Evolutionary conservation across 169 alveolate species (phyloP), one percentile per base, ranked within the genome.

Genomic region (Haemoproteus tartakovskyi): DNA sequence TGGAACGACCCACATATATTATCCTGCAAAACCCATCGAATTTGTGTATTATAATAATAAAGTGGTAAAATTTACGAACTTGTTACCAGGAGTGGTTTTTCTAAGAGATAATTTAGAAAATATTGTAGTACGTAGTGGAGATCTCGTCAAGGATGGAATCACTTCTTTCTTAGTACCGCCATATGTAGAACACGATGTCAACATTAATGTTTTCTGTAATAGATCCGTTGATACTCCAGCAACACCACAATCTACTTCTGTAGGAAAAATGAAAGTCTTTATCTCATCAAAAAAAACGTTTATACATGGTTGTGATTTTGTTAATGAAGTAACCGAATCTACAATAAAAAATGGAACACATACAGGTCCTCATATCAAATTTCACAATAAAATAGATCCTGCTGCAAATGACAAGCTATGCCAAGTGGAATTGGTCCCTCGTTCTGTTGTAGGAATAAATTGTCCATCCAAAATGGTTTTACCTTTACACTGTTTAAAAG

Each of bases 1-100:
- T 43, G 74, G 70, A 60, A 67, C 3, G 57, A 67, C n/a, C 1
- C 38, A 67, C 19, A 14, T 67, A n/a, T 67, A 27, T 67, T 67
- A 67, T 27, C 82, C 82, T 3, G 38, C 38, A 27, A 41, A 57
- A 22, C 52, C 26, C 27, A 19, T 67, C 38, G 51, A 67, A 4
- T 21, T 54, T 21, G 82, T 67, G 11, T 6, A 54, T 3, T 22
- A 54, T 27, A 38, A 54, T 2, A 67, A 54, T 21, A 40, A 38
- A 30, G 16, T 67, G 19, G 59, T 54, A n/a, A 67, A 67, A 5
- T 24, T 67, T 37, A 19, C 18, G 43, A 11, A 24, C 0, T 43
- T 24, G 1, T 33, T 67, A n/a, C 74, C 64, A 37, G 82, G 82
- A 0, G 29, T 67, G 3, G 9, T 67, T 26, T 46, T 27, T 27